These are phyloP conservation scores for Gossypium mustelinum DNA, from an alignment of 345 rosid species.

Conservation along the genomic window DNA sequence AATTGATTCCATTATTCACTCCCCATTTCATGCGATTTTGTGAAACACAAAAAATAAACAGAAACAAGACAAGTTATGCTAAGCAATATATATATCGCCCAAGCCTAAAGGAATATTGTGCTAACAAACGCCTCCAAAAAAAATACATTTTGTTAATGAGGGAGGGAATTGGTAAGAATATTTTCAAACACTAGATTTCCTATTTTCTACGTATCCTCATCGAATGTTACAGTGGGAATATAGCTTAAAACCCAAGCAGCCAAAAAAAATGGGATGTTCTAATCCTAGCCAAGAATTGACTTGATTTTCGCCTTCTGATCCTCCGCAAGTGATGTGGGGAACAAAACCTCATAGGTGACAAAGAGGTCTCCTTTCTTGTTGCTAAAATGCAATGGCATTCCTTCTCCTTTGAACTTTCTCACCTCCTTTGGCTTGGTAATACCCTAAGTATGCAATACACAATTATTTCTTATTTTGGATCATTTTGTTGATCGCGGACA, in stretches of 20 bases:
- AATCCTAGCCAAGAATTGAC: conserved; percentile 56
- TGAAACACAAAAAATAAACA: neutral
- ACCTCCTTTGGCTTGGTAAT: conserved; percentile 93
- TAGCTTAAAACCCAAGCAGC: conserved; percentile 13
- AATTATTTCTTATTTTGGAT: neutral
- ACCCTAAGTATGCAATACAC: conserved; percentile 43
- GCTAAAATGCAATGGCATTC: conserved; percentile 89
- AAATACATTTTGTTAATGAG: conserved; percentile 7
- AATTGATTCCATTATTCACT: too few species aligned
- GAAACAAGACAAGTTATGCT: neutral
- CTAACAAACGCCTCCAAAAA: neutral
- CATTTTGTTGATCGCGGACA: neutral
- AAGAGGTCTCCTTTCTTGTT: conserved; percentile 86
- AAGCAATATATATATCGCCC: neutral
- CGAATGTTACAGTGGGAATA: conserved; percentile 21
- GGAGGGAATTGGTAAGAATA: neutral
- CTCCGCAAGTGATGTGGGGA: conserved; percentile 71
- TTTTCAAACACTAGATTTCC: conserved; percentile 6
- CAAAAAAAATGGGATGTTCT: neutral
- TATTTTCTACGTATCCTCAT: conserved; percentile 16
- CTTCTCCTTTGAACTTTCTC: conserved; percentile 88
- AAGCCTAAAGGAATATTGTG: neutral
- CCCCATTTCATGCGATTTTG: neutral
- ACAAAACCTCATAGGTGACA: conserved; percentile 82
- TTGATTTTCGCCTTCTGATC: conserved; percentile 83